Percentiles rank a stretch among this genome's conserved stretches.
These are phyloP conservation scores for Microcyclosporella mali DNA, from an alignment of 2,329 filamentous ascomycete species.

Conservation along the genomic window DNA sequence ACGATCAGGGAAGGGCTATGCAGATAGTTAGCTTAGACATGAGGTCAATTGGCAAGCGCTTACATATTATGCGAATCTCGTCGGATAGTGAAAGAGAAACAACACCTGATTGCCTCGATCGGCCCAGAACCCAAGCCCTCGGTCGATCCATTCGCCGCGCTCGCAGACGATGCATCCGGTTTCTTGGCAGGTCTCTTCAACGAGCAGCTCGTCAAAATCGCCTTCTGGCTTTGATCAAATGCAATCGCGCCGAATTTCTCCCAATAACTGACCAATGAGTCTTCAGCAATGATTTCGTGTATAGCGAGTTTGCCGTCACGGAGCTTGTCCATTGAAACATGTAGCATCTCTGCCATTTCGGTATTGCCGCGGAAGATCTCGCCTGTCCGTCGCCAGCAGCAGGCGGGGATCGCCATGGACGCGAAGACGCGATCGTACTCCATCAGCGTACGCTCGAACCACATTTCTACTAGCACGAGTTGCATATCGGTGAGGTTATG, in stretches of 20 bases:
- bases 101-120: constrained; percentile 67
- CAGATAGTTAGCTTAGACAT: background rate
- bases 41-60: constrained; percentile 46
- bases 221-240: constrained; percentile 89
- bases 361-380: constrained; percentile 98
- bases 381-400: constrained; percentile 92
- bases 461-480: constrained; percentile 94
- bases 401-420: constrained; percentile 96
- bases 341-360: constrained; percentile 95
- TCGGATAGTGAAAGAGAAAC: constrained; percentile 95
- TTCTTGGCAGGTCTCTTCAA: constrained; percentile 66
- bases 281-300: constrained; percentile 92
- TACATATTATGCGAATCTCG: constrained; percentile 95
- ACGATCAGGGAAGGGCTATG: constrained; percentile 84
- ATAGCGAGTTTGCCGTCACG: constrained; percentile 91
- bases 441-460: constrained; percentile 95
- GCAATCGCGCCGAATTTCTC: constrained; percentile 98
- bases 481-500: constrained; percentile 89
- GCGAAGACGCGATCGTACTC: constrained; percentile 98
- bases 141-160: constrained; percentile 30
- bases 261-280: constrained; percentile 94
- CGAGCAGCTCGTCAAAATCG: constrained; percentile 86
- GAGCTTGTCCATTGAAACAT: constrained; percentile 82
- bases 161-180: constrained; percentile 3
- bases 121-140: constrained; percentile 47